These are phyloP conservation scores for Phytopythium cucurbitacearum DNA, from an alignment of 352 stramenopile genomes.

Conservation along the genomic window DNA sequence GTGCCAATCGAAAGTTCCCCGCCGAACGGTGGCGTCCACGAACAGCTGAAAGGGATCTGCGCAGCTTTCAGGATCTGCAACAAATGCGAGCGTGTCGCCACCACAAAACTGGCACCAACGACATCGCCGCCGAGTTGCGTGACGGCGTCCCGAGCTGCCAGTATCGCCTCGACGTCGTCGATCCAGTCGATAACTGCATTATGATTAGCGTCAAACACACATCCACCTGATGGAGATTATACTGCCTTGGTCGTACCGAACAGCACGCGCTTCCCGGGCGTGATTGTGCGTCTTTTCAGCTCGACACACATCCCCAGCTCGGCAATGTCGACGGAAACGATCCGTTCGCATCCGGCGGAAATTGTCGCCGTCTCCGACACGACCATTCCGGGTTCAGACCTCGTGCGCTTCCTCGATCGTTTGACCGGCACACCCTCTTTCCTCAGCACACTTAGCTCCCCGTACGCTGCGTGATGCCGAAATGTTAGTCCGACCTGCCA, in stretches of 20 bases:
- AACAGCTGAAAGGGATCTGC: constrained; percentile 40
- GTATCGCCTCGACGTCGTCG: constrained; percentile 31
- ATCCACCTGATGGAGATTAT: background rate
- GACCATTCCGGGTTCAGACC: background rate
- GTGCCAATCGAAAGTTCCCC: constrained; percentile 19
- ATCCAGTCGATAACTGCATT: constrained; percentile 52
- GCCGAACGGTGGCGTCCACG: constrained; percentile 36
- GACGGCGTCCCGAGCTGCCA: constrained; percentile 41
- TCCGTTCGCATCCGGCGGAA: constrained; percentile 15
- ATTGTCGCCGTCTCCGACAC: constrained; percentile 2
- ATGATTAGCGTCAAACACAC: no score
- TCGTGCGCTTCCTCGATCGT: background rate
- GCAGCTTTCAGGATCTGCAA: constrained; percentile 28
- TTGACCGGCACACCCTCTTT: constrained; percentile 6
- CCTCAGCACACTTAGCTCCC: constrained; percentile 27
- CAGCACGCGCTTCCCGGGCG: constrained; percentile 13
- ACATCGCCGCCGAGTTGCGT: constrained; percentile 35
- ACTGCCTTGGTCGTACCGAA: constrained; percentile 13
- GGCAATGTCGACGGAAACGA: constrained; percentile 19
- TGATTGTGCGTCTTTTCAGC: constrained; percentile 23
- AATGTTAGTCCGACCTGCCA: background rate
- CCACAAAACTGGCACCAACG: constrained; percentile 39
- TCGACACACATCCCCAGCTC: constrained; percentile 20
- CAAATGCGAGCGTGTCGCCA: constrained; percentile 32
- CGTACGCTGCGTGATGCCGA: constrained; percentile 24